Evolutionary conservation across 179 eudicot genomes (phyloP), one percentile per base, ranked within the genome.

Genomic region (Spergularia azorica): DNA sequence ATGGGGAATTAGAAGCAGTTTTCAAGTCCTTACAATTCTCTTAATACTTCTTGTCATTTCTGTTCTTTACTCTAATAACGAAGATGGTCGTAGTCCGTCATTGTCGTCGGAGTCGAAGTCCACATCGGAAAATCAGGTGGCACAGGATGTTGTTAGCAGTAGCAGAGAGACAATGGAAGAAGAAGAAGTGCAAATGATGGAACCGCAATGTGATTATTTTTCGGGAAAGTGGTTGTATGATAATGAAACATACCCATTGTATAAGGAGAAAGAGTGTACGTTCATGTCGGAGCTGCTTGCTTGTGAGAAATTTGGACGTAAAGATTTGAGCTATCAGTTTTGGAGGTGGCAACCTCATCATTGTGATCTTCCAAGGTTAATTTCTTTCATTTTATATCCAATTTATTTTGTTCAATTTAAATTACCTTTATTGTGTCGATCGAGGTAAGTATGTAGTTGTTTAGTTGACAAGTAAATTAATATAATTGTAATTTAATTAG

Each of bases 311-410:
- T 87, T 57, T 81, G 96, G 96, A 43, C 85, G 96, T 61, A 73
- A 83, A 71, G 91, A 91, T 66, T 81, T 85, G 78, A 80, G 58
- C 5, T 91, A 84, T 83, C 93, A 89, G 66, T 63, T 73, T 65
- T 91, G 90, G 93, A 89, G 93, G 67, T 91, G 96, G 96, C 93
- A 91, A 79, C 96, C 93, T 71, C 77, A 86, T 72, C 81, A 82
- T 55, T 90, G 96, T 83, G 80, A 89, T 64, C 92, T 91, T 66
- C 94, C 94, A 39, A 93, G 97, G 97, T 90, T 6, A 39, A n/a
- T 18, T 52, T 14, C 54, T 55, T 63, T 26, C 32, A 26, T 26
- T 26, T 26, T 26, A 26, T 26, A 0, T 2, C n/a, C n/a, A n/a
- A n/a, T n/a, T n/a, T n/a, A n/a, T n/a, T n/a, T n/a, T n/a, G n/a